phyloP scores from a whole-genome alignment of 768 basidiomycete genomes.

The Suillus lakei region DNA sequence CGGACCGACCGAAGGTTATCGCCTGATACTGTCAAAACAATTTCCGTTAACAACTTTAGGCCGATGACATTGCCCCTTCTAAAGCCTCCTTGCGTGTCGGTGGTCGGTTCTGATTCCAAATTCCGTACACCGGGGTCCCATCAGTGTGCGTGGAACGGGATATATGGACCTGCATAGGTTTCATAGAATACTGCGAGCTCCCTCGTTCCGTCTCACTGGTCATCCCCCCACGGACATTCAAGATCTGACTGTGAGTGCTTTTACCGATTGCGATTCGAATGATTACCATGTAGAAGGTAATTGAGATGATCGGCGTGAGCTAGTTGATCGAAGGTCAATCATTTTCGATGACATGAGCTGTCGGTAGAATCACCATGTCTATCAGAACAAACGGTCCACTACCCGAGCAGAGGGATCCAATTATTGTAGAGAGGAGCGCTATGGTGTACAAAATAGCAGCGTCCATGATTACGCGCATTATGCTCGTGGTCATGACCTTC shows the following conservation, averaged over 20 bases:
- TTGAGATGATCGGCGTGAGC: neutral
- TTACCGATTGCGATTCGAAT: conserved; percentile 6
- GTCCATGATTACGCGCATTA: conserved; percentile 32
- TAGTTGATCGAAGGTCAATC: neutral
- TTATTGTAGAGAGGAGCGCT: conserved; percentile 36
- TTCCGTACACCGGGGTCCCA: neutral
- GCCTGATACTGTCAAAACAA: neutral
- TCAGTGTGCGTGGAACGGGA: neutral
- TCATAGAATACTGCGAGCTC: conserved; percentile 3
- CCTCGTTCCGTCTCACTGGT: neutral
- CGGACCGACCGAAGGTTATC: neutral
- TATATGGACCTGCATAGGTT: conserved; percentile 10
- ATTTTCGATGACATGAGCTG: neutral
- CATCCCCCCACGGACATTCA: neutral
- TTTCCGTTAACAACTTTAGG: neutral
- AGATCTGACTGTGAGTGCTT: neutral
- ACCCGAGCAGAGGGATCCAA: conserved; percentile 32
- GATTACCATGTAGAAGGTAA: neutral
- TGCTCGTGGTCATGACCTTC: conserved; percentile 7
- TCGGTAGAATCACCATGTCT: neutral
- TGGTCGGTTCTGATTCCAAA: neutral
- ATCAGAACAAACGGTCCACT: conserved; percentile 36
- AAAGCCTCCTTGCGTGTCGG: neutral
- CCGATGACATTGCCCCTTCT: neutral
- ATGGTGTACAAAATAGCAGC: conserved; percentile 30